Conservation (phyloP, 495 filamentous ascomycete species). For the Penicillium nucicola region DNA sequence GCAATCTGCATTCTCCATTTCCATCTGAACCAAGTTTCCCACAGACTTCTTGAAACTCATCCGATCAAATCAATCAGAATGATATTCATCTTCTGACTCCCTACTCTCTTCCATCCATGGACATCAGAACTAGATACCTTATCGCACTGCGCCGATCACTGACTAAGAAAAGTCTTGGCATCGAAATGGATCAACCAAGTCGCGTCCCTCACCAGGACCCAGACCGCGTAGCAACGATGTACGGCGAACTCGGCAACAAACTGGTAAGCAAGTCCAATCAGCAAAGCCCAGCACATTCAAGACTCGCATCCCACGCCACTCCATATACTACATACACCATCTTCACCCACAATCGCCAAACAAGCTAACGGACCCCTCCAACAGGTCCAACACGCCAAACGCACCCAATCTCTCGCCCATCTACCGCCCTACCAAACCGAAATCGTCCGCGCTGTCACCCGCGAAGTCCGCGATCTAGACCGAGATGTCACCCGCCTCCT, state of each 20-base stretch:
- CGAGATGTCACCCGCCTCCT: constrained; percentile 80
- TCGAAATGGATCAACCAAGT: constrained; percentile 17
- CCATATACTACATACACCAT: too few relatives aligned
- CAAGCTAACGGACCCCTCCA: constrained; percentile 2
- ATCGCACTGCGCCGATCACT: constrained; percentile 12
- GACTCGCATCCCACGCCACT: too few relatives aligned
- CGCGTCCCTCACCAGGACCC: constrained; percentile 21
- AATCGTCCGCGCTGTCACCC: constrained; percentile 78
- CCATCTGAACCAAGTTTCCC: too few relatives aligned
- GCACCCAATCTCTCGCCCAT: constrained; percentile 82
- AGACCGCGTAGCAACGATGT: constrained; percentile 57
- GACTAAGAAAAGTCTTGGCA: constrained; percentile 28
- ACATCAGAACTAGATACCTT: too few relatives aligned
- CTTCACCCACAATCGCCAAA: neutral
- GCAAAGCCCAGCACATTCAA: too few relatives aligned
- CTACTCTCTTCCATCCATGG: neutral
- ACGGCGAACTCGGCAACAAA: constrained; percentile 89
- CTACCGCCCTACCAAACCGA: constrained; percentile 94
- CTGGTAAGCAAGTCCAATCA: too few relatives aligned
- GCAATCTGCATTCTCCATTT: neutral
- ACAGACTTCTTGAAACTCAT: too few relatives aligned
- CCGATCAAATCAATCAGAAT: too few relatives aligned
- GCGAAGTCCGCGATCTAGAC: constrained; percentile 93
- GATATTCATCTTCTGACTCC: too few relatives aligned
- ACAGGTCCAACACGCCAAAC: constrained; percentile 95